Evolutionary conservation across 2,329 filamentous ascomycete genomes (phyloP).

Genomic region (Cercospora sp.): DNA sequence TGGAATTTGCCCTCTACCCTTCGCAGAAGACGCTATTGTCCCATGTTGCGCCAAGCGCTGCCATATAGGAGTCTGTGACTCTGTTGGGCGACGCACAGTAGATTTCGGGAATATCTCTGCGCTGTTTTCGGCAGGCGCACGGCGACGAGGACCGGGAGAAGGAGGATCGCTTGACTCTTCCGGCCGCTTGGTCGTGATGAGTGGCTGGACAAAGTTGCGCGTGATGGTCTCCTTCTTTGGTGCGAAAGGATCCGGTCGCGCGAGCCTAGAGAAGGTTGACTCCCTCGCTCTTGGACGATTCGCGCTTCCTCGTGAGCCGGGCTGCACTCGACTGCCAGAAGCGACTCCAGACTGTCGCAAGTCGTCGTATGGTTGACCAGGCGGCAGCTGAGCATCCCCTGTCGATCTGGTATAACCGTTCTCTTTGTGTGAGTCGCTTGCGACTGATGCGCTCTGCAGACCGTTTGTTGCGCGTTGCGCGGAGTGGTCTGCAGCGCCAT

Average conservation of each 20-base stretch:
- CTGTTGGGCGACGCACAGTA: not conserved
- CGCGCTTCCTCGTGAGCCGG: not conserved
- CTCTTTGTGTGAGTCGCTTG: not conserved
- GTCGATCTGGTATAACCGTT: not conserved
- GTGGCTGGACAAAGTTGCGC: not conserved
- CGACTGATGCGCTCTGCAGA: not conserved
- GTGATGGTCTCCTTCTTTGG: conserved; percentile 13
- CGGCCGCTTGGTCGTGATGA: not conserved
- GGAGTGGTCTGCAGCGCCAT: not conserved
- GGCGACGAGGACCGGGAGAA: not conserved
- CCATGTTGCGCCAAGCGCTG: conserved; percentile 4
- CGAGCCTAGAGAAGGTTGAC: conserved; percentile 9
- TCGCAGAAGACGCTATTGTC: conserved; percentile 6
- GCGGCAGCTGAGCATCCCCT: not conserved
- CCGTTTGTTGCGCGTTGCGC: not conserved
- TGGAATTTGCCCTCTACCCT: not conserved
- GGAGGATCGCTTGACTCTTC: not conserved
- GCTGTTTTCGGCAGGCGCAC: not conserved
- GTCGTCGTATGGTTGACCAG: not conserved
- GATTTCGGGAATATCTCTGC: not conserved
- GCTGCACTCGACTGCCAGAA: not conserved
- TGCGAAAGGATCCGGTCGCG: conserved; percentile 17
- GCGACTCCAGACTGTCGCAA: not conserved
- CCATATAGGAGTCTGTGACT: not conserved
- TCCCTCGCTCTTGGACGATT: not conserved